These are phyloP conservation scores for Parvularia atlantis DNA, from an alignment of 78 protist species.

Conservation along the genomic window DNA sequence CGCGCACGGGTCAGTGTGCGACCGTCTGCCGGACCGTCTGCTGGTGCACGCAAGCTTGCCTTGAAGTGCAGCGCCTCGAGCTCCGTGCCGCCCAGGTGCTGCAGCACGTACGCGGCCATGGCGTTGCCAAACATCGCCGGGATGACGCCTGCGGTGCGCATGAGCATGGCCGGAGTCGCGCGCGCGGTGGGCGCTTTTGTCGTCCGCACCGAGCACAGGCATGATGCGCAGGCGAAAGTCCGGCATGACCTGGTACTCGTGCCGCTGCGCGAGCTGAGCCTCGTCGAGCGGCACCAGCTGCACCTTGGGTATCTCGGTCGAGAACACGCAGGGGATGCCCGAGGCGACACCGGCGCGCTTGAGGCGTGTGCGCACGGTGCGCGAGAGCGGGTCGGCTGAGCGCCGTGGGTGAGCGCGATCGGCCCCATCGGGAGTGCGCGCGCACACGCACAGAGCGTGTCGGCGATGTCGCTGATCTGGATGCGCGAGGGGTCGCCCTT, in stretches of 20 bases:
- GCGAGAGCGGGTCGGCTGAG: conserved; percentile 22
- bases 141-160: neutral
- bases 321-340: conserved; percentile 26
- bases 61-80: no score
- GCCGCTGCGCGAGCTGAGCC: neutral
- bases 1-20: neutral
- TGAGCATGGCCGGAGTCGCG: neutral
- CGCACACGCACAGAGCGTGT: neutral
- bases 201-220: conserved; percentile 1
- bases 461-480: conserved; percentile 14
- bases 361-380: conserved; percentile 8
- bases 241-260: neutral
- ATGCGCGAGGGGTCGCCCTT: conserved; percentile 33
- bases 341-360: conserved; percentile 10
- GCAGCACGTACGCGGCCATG: neutral
- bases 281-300: conserved; percentile 16
- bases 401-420: neutral
- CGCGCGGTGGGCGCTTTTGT: neutral
- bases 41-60: no score
- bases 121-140: conserved; percentile 4
- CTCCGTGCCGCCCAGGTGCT: neutral
- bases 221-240: neutral
- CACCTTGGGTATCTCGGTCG: conserved; percentile 20
- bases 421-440: neutral
- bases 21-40: neutral